Conservation (phyloP, 2,329 filamentous ascomycete genomes). For the Onygenales sp. region DNA sequence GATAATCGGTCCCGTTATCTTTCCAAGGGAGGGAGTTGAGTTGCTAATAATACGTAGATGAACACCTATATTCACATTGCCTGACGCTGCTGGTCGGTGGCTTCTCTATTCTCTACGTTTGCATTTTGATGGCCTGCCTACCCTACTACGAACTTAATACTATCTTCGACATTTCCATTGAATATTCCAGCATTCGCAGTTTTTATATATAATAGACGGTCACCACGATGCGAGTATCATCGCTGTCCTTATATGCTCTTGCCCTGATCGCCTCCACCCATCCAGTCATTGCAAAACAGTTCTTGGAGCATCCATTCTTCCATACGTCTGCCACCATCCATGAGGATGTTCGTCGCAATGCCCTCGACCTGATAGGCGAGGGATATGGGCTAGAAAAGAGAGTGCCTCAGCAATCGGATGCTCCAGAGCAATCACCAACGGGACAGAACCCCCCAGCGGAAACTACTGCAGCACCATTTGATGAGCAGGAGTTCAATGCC, state of each 20-base stretch:
- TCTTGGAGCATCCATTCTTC: not conserved
- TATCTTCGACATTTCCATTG: not conserved
- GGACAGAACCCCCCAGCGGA: not conserved
- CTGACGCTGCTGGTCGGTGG: not conserved
- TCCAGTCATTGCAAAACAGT: not conserved
- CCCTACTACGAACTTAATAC: no score
- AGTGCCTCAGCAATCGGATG: constrained; percentile 6
- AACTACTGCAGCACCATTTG: constrained; percentile 22
- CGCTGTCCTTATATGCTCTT: not conserved
- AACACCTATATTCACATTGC: not conserved
- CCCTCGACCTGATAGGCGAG: not conserved
- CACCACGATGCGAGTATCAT: not conserved
- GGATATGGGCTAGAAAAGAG: constrained; percentile 3
- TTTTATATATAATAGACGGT: not conserved
- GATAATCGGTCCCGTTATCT: not conserved
- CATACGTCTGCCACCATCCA: not conserved
- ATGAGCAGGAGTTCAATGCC: constrained; percentile 18
- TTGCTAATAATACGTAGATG: not conserved
- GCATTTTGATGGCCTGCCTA: not conserved
- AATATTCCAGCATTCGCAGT: not conserved
- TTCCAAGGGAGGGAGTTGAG: not conserved
- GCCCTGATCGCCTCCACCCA: not conserved
- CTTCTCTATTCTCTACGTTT: not conserved
- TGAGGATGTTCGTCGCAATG: constrained; percentile 4
- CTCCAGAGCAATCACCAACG: not conserved